Percentiles rank a stretch among this genome's conserved stretches.
Conservation (phyloP, 768 basidiomycete species). For the Paxillus rubicundulus region DNA sequence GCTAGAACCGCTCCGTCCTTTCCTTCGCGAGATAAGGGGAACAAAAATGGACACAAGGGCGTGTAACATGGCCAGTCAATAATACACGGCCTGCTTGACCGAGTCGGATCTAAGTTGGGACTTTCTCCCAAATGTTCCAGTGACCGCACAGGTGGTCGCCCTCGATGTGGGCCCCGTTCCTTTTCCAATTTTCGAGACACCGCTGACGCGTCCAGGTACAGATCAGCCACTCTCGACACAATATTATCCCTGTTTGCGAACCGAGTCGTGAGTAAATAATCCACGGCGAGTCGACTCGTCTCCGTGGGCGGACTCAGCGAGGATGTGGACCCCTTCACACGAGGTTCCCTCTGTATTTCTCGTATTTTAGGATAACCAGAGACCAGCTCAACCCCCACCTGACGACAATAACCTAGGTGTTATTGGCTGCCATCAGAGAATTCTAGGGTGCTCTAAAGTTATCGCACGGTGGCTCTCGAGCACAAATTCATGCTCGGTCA, state of each 20-base stretch:
- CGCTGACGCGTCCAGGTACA: constrained; percentile 21
- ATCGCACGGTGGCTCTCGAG: not conserved
- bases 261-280: constrained; percentile 22
- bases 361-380: constrained; percentile 1
- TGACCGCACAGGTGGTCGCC: constrained; percentile 31
- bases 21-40: not conserved
- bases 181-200: constrained; percentile 21
- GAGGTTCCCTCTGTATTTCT: not conserved
- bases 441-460: not conserved
- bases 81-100: constrained; percentile 18
- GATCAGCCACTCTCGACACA: constrained; percentile 22
- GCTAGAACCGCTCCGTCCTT: constrained; percentile 6
- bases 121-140: constrained; percentile 32
- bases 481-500: not conserved
- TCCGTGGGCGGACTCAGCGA: constrained; percentile 12
- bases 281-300: constrained; percentile 16
- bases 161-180: constrained; percentile 25
- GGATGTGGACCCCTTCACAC: constrained; percentile 22
- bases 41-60: constrained; percentile 15
- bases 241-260: constrained; percentile 13
- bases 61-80: constrained; percentile 31
- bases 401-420: constrained; percentile 19
- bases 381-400: constrained; percentile 30
- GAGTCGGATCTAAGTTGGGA: constrained; percentile 35
- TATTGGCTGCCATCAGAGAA: not conserved